Percentiles rank a stretch among this genome's conserved stretches.
phyloP scores from a whole-genome alignment of 441 rosid genomes.

The Gossypium lobatum region DNA sequence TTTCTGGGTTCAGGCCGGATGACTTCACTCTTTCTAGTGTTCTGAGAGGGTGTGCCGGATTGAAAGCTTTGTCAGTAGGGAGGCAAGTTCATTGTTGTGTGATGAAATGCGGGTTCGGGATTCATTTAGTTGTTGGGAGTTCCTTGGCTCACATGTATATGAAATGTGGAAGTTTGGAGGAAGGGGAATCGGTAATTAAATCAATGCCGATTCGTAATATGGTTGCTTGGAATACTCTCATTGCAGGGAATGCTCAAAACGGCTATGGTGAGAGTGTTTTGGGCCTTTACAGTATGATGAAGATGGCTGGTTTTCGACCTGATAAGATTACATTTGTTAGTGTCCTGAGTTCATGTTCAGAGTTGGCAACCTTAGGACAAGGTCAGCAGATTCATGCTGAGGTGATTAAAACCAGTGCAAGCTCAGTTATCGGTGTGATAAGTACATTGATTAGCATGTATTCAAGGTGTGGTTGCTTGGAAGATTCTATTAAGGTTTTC shows the following conservation, averaged over 20 bases:
- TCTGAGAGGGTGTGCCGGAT: slow-evolving; percentile 72
- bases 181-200: slow-evolving; percentile 59
- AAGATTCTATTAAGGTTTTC: slow-evolving; percentile 60
- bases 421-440: slow-evolving; percentile 40
- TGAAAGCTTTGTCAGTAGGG: slow-evolving; percentile 42
- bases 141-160: slow-evolving; percentile 91
- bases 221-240: slow-evolving; percentile 83
- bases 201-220: slow-evolving; percentile 47
- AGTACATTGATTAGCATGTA: slow-evolving; percentile 80
- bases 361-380: slow-evolving; percentile 69
- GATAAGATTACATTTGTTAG: slow-evolving; percentile 67
- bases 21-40: slow-evolving; percentile 69
- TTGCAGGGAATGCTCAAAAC: slow-evolving; percentile 73
- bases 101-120: slow-evolving; percentile 52
- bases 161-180: slow-evolving; percentile 54
- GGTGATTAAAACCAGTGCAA: slow-evolving; percentile 52
- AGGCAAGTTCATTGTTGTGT: slow-evolving; percentile 54
- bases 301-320: slow-evolving; percentile 50
- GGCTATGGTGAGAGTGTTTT: slow-evolving; percentile 60
- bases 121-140: slow-evolving; percentile 57
- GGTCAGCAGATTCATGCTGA: slow-evolving; percentile 90
- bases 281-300: slow-evolving; percentile 61
- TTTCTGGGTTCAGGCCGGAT: slow-evolving; percentile 49
- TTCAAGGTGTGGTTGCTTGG: slow-evolving; percentile 77
- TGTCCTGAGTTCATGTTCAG: slow-evolving; percentile 78